Evolutionary conservation across 2,329 filamentous ascomycete genomes (phyloP).

Genomic region (Penicillium oxalicum): DNA sequence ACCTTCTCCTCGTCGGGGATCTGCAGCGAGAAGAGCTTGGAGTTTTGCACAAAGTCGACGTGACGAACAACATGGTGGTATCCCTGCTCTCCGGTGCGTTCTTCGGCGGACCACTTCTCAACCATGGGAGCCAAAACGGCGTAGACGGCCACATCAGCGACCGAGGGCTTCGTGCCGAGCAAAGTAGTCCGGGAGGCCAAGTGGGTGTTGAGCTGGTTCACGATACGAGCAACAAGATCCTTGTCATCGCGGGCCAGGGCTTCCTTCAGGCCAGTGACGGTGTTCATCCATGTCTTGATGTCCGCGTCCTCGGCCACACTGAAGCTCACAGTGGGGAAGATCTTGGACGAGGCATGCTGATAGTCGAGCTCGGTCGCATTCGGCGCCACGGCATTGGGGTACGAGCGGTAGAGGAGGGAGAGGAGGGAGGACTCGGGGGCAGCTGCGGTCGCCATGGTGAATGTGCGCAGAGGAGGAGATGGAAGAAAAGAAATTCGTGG

Average conservation of each 20-base stretch:
- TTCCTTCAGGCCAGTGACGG: slow-evolving; percentile 63
- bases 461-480: slow-evolving; percentile 20
- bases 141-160: slow-evolving; percentile 81
- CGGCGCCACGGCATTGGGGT: slow-evolving; percentile 36
- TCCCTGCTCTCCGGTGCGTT: slow-evolving; percentile 83
- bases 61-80: slow-evolving; percentile 87
- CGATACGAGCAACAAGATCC: slow-evolving; percentile 54
- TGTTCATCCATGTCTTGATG: slow-evolving; percentile 82
- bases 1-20: slow-evolving; percentile 70
- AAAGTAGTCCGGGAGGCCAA: slow-evolving; percentile 83
- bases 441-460: slow-evolving; percentile 28
- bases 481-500: slow-evolving; percentile 24
- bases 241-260: slow-evolving; percentile 47
- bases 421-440: slow-evolving; percentile 40
- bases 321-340: slow-evolving; percentile 66
- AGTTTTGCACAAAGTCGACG: slow-evolving; percentile 92
- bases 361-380: slow-evolving; percentile 40
- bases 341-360: slow-evolving; percentile 49
- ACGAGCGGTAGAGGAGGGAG: slow-evolving; percentile 42
- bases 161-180: slow-evolving; percentile 81
- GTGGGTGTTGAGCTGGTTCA: slow-evolving; percentile 77
- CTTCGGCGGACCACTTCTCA: slow-evolving; percentile 71
- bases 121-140: slow-evolving; percentile 69
- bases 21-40: slow-evolving; percentile 61
- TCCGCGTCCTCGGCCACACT: slow-evolving; percentile 74